A percentile compares a stretch with the other conserved stretches of the same genome.
phyloP scores from a whole-genome alignment of 2,329 filamentous ascomycete species.

The Aspergillus novofumigatus region DNA sequence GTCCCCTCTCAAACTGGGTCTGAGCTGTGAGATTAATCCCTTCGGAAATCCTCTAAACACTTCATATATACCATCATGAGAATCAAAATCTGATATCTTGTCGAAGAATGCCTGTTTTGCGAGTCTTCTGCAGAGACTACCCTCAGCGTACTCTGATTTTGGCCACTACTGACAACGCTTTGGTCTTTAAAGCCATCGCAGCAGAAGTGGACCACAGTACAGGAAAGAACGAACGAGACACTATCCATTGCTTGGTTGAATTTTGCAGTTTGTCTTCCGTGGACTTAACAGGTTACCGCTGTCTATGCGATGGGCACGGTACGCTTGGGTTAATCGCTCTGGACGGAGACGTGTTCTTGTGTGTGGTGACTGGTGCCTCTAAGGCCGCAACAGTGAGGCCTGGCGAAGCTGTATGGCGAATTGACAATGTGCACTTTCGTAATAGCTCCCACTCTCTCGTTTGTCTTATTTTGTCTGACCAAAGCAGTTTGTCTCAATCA shows the following conservation, averaged over 20 bases:
- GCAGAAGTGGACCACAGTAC: constrained; percentile 53
- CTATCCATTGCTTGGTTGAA: constrained; percentile 77
- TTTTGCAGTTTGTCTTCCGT: constrained; percentile 64
- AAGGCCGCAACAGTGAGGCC: constrained; percentile 78
- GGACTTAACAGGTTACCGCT: constrained; percentile 71
- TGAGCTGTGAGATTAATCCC: background rate
- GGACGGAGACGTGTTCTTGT: constrained; percentile 80
- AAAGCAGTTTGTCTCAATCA: constrained; percentile 75
- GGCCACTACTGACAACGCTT: constrained; percentile 69
- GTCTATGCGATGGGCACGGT: constrained; percentile 74
- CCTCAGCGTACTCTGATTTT: constrained; percentile 85
- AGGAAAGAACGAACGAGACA: constrained; percentile 31
- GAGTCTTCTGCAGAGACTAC: constrained; percentile 79
- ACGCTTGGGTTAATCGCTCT: constrained; percentile 85
- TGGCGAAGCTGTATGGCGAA: constrained; percentile 84
- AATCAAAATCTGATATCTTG: background rate
- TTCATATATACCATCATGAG: background rate
- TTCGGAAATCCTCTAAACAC: background rate
- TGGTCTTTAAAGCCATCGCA: constrained; percentile 77
- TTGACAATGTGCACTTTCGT: constrained; percentile 80
- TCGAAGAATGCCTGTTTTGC: constrained; percentile 56
- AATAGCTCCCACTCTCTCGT: constrained; percentile 17
- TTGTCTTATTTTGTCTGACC: constrained; percentile 3
- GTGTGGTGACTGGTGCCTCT: constrained; percentile 75
- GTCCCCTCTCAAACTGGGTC: background rate